Percentiles rank a stretch among this genome's conserved stretches.
Evolutionary conservation across 495 filamentous ascomycete genomes (phyloP).

Genomic region (Penicillium longicatenatum): DNA sequence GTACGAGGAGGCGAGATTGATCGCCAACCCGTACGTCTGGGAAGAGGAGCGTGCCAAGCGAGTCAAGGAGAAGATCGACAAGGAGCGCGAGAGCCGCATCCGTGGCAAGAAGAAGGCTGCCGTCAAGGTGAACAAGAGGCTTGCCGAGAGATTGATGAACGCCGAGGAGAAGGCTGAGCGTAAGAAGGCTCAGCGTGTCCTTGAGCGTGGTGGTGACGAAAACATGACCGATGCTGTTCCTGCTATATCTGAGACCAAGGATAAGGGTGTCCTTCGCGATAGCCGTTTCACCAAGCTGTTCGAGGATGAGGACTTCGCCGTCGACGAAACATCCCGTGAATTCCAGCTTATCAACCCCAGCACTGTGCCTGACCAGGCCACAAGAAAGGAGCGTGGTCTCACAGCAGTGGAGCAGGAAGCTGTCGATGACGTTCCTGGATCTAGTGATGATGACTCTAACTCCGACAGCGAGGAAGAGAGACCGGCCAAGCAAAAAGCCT

Average conservation of each 20-base stretch:
- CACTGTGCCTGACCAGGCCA: slow-evolving; percentile 46
- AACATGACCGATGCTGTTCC: slow-evolving; percentile 41
- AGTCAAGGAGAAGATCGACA: slow-evolving; percentile 89
- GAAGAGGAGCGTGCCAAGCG: slow-evolving; percentile 85
- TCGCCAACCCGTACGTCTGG: slow-evolving; percentile 89
- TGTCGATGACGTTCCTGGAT: slow-evolving; percentile 48
- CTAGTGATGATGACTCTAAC: slow-evolving; percentile 48
- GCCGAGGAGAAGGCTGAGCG: slow-evolving; percentile 79
- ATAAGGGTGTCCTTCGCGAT: slow-evolving; percentile 69
- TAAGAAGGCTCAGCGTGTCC: slow-evolving; percentile 58
- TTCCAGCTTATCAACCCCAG: slow-evolving; percentile 88
- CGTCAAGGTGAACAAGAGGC: slow-evolving; percentile 81
- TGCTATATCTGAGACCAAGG: slow-evolving; percentile 30
- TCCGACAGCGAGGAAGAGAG: slow-evolving; percentile 42
- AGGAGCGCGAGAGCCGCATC: slow-evolving; percentile 89
- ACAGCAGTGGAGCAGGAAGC: slow-evolving; percentile 71
- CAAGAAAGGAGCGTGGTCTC: slow-evolving; percentile 52
- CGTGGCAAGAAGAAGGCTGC: slow-evolving; percentile 89
- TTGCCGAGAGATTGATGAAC: slow-evolving; percentile 81
- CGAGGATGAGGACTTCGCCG: slow-evolving; percentile 86
- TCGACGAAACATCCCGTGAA: slow-evolving; percentile 87
- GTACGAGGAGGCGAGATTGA: slow-evolving; percentile 92
- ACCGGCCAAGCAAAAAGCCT: slow-evolving; percentile 29
- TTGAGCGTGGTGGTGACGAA: slow-evolving; percentile 58
- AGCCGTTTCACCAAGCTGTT: slow-evolving; percentile 86